A percentile compares a stretch with the other conserved stretches of the same genome.
These are phyloP conservation scores for Sporothrix humicola DNA, from an alignment of 2,329 filamentous ascomycete species.

Conservation along the genomic window DNA sequence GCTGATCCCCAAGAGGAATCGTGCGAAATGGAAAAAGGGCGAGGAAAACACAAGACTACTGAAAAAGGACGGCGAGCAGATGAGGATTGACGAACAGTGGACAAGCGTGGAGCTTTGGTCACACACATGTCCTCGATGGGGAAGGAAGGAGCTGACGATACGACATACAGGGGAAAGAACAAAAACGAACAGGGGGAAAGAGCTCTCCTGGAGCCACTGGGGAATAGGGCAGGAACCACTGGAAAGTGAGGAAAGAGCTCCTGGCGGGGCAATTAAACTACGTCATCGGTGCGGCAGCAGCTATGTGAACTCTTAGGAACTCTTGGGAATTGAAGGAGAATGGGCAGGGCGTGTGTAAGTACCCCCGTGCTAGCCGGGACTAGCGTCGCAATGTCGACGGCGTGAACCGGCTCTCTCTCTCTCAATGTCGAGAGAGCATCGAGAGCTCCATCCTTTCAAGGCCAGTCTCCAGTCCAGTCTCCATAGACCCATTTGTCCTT, in stretches of 20 bases:
- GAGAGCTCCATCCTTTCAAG: not conserved
- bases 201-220: not conserved
- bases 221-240: not conserved
- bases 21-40: conserved; percentile 10
- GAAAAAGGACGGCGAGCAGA: not conserved
- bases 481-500: not conserved
- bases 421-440: too few species aligned
- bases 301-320: too few species aligned
- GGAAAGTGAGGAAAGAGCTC: not conserved
- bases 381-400: conserved; percentile 19
- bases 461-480: not conserved
- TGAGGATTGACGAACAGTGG: not conserved
- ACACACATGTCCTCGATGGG: not conserved
- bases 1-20: conserved; percentile 2
- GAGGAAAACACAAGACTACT: not conserved
- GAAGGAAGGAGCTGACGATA: conserved; percentile 15
- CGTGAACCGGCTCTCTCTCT: not conserved
- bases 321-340: not conserved
- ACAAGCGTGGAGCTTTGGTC: not conserved
- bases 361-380: conserved; percentile 30
- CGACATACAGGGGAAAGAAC: not conserved
- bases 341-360: conserved; percentile 32
- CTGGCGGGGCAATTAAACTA: conserved; percentile 27
- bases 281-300: conserved; percentile 25
- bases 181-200: not conserved